Base-by-base conservation (phyloP, 495 filamentous ascomycete genomes). In the Penicillium ochrochloron region DNA sequence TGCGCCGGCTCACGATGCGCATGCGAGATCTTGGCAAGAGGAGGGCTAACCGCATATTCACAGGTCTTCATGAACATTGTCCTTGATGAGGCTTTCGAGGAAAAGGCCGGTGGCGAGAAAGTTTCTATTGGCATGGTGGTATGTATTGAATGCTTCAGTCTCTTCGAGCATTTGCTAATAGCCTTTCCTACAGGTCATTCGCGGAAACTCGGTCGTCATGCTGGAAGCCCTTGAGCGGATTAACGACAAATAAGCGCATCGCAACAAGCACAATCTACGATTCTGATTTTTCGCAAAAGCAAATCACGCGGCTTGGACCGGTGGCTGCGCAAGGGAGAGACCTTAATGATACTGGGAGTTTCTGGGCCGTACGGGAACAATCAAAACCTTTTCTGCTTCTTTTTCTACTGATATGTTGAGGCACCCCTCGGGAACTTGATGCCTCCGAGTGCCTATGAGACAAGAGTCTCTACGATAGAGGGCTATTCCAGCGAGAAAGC, bases 11-110 rank as follows among this genome's bases (percentile, higher is more conserved):
- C 5, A 29, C 29, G 41, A 17, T 11, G 12, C 39, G 34, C 27
- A 25, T 29, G 5, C 31, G 27, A 31, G 37, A 41, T 41, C 15
- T 52, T 5, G 5, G 48, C 29, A 59, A 19, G 29, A 59, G 27
- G 33, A 14, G n/a, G 48, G 31, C 61, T 64, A 62, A 67, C 62
- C 62, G 57, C 34, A 15, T 37, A 23, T 50, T 19, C 33, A 12
- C 75, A 99, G 95, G 93, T 97, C 58, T 99, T 98, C 83, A 86
- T 99, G 71, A 99, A 99, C 78, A 93, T 99, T 71, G 94, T 98
- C 29, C 86, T 99, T 15, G 96, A 99, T 74, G 95, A 98, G 68
- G 94, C 95, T n/a, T 90, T 96, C 17, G 95, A 98, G 72, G 93
- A 97, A 83, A 97, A 94, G 76, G 85, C 86, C 34, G 93, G 92